phyloP scores from a whole-genome alignment of 129 eudicot genomes.

The Sambucus nigra region DNA sequence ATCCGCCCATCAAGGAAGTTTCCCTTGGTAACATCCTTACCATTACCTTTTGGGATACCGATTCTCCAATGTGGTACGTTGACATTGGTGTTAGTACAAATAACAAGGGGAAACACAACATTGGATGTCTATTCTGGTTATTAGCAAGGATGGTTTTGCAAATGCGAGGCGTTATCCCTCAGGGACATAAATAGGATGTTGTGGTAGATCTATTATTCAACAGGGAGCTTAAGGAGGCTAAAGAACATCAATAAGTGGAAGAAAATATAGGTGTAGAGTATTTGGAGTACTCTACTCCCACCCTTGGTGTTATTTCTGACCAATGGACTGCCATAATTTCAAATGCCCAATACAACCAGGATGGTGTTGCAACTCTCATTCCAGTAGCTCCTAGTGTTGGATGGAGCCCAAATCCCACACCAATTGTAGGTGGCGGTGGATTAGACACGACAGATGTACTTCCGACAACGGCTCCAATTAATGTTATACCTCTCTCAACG shows the following conservation, averaged over 20 bases:
- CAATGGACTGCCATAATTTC: conserved; percentile 39
- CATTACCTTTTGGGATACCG: conserved; percentile 88
- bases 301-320: conserved; percentile 29
- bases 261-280: conserved; percentile 31
- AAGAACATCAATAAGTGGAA: conserved; percentile 62
- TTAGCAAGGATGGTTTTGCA: conserved; percentile 89
- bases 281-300: conserved; percentile 29
- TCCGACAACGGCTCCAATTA: conserved; percentile 18
- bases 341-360: conserved; percentile 34
- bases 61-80: conserved; percentile 80
- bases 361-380: conserved; percentile 23
- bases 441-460: conserved; percentile 55
- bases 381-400: conserved; percentile 26
- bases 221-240: conserved; percentile 79
- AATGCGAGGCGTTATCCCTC: conserved; percentile 62
- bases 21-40: conserved; percentile 80
- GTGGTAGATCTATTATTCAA: conserved; percentile 86
- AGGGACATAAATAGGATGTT: conserved; percentile 78
- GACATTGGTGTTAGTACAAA: conserved; percentile 86
- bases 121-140: conserved; percentile 84
- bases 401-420: conserved; percentile 42
- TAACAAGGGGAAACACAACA: conserved; percentile 92
- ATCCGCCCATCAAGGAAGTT: conserved; percentile 89
- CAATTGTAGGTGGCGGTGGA: conserved; percentile 38
- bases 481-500: not conserved